Conservation (phyloP, 495 filamentous ascomycete genomes). For the Penicillium daleae region DNA sequence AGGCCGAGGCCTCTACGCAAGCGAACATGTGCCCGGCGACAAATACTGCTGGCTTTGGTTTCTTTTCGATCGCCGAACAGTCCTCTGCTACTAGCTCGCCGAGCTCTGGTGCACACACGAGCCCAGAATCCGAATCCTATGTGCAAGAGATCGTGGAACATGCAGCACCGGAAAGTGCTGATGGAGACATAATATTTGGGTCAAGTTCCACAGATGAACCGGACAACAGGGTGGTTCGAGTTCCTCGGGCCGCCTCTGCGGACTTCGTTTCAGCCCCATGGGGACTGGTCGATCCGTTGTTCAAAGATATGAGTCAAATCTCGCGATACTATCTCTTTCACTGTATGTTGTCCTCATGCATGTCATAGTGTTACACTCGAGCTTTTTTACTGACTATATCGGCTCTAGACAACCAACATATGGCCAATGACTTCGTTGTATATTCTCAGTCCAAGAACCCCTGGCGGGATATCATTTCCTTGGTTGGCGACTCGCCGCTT, state of each 20-base stretch:
- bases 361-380: neutral
- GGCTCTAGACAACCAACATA: constrained; percentile 39
- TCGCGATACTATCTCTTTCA: constrained; percentile 47
- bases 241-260: constrained; percentile 8
- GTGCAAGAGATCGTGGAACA: constrained; percentile 12
- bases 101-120: constrained; percentile 23
- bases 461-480: constrained; percentile 43
- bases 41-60: constrained; percentile 12
- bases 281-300: constrained; percentile 48
- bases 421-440: constrained; percentile 41
- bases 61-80: constrained; percentile 22
- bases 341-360: constrained; percentile 33
- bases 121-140: constrained; percentile 27
- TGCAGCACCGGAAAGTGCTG: neutral
- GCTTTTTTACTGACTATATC: constrained; percentile 1
- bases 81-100: constrained; percentile 27
- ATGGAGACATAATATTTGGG: neutral
- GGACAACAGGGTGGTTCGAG: constrained; percentile 19
- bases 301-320: constrained; percentile 42
- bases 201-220: constrained; percentile 8
- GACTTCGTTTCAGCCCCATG: constrained; percentile 34
- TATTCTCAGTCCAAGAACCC: constrained; percentile 48
- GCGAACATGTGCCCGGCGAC: neutral
- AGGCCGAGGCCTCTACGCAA: neutral
- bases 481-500: constrained; percentile 46